Percentiles rank a stretch among this genome's conserved stretches.
Conservation (phyloP, 192 early-diverging fungal genomes). For the Entophlyctis luteolus region DNA sequence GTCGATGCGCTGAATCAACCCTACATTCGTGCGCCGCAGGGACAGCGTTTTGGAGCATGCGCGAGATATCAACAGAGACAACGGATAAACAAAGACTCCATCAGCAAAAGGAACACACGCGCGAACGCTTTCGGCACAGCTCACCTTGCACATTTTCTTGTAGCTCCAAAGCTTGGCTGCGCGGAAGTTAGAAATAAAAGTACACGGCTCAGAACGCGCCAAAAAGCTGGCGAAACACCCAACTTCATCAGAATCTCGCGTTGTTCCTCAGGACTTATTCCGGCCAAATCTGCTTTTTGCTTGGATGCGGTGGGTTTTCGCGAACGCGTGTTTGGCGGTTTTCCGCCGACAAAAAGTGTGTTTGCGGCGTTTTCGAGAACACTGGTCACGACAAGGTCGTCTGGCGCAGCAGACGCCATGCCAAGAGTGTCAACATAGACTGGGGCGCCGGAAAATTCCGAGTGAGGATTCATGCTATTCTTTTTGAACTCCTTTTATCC, state of each 20-base stretch:
- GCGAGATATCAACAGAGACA: neutral
- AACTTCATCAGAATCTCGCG: neutral
- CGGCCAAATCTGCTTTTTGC: neutral
- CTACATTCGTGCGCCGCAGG: no score
- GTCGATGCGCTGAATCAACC: slow-evolving; percentile 33
- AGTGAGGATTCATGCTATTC: no score
- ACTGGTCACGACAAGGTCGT: no score
- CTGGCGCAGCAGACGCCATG: no score
- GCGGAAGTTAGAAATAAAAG: neutral
- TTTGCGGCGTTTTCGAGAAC: no score
- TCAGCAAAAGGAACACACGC: neutral
- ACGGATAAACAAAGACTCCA: neutral
- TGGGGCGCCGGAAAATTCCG: no score
- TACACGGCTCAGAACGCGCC: neutral
- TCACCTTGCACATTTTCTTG: slow-evolving; percentile 25
- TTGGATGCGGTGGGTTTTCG: neutral
- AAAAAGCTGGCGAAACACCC: neutral
- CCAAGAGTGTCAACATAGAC: no score
- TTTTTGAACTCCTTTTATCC: no score
- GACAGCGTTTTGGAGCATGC: neutral
- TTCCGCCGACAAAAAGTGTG: no score
- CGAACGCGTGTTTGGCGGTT: neutral
- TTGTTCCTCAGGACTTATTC: neutral
- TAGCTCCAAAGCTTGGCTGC: slow-evolving; percentile 24
- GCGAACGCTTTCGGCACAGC: neutral